Conservation (phyloP, 2,329 filamentous ascomycete species). For the Epicoccum sorghinum region DNA sequence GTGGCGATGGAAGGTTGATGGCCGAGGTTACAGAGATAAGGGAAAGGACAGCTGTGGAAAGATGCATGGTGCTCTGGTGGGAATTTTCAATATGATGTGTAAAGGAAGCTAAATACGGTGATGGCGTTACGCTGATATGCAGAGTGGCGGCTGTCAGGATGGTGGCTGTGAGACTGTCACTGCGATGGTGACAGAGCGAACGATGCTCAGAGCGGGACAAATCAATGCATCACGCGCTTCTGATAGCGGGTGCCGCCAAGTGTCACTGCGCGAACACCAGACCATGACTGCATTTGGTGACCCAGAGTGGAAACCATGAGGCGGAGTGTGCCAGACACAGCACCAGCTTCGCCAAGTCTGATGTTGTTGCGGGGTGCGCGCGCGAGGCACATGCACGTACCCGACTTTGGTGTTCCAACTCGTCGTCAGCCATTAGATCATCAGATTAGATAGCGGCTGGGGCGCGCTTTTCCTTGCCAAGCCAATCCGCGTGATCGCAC, state of each 20-base stretch:
- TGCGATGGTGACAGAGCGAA: slow-evolving; percentile 6
- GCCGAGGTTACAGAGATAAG: slow-evolving; percentile 48
- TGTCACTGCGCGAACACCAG: background rate
- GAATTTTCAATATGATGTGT: background rate
- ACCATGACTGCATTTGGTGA: no score
- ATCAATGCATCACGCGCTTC: slow-evolving; percentile 13
- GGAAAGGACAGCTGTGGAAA: slow-evolving; percentile 28
- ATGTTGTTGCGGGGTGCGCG: slow-evolving; percentile 3
- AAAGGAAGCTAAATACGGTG: background rate
- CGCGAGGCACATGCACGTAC: slow-evolving; percentile 1
- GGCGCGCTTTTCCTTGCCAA: slow-evolving; percentile 16
- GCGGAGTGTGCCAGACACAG: background rate
- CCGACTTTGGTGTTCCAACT: slow-evolving; percentile 7
- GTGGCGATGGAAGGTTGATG: slow-evolving; percentile 42
- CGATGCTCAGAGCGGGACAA: slow-evolving; percentile 5
- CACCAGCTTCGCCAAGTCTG: background rate
- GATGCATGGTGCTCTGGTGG: slow-evolving; percentile 30
- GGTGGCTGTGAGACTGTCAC: background rate
- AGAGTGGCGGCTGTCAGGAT: background rate
- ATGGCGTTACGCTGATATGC: background rate
- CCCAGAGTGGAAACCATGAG: no score
- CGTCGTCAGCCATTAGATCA: background rate
- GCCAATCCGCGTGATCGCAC: slow-evolving; percentile 32
- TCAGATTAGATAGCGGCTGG: slow-evolving; percentile 9
- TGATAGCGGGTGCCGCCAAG: slow-evolving; percentile 2